Percentiles rank a stretch among this genome's conserved stretches.
phyloP scores from a whole-genome alignment of 495 filamentous ascomycete species.

The Tuber indicum region DNA sequence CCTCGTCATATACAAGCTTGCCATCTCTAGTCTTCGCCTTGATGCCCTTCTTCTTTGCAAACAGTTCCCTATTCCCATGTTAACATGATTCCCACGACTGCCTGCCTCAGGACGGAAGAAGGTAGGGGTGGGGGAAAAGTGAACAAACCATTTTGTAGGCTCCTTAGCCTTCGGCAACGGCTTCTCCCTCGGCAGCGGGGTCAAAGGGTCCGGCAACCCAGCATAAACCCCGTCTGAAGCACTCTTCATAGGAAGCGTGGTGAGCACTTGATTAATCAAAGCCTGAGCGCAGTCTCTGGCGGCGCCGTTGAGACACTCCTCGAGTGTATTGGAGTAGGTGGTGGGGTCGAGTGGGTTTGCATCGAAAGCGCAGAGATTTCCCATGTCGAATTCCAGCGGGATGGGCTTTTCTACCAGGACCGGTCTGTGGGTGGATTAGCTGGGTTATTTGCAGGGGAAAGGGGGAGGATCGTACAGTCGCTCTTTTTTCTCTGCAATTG shows the following conservation, averaged over 20 bases:
- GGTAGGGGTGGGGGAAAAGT: neutral
- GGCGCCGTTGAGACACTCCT: constrained; percentile 55
- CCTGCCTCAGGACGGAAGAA: neutral
- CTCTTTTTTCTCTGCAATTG: constrained; percentile 22
- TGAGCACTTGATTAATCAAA: constrained; percentile 82
- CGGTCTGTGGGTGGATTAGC: constrained; percentile 6
- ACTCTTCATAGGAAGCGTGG: constrained; percentile 65
- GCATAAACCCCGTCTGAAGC: constrained; percentile 66
- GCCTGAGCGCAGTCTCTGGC: constrained; percentile 83
- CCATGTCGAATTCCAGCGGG: constrained; percentile 87
- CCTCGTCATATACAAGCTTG: constrained; percentile 78
- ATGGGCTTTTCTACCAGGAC: constrained; percentile 64
- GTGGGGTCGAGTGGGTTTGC: constrained; percentile 62
- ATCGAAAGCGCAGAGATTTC: constrained; percentile 73
- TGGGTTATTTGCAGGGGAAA: neutral
- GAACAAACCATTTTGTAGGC: constrained; percentile 68
- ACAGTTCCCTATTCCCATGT: constrained; percentile 55
- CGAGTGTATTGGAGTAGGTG: constrained; percentile 46
- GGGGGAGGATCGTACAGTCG: constrained; percentile 19
- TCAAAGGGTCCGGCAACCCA: constrained; percentile 61
- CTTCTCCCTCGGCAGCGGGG: constrained; percentile 78
- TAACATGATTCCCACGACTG: constrained; percentile 3
- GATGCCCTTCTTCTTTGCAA: constrained; percentile 94
- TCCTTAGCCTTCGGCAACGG: constrained; percentile 70
- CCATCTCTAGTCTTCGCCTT: constrained; percentile 65